Evolutionary conservation across 1,139 yeast genomes (phyloP), one percentile per base, ranked within the genome.

Genomic region (Pichia sp.): DNA sequence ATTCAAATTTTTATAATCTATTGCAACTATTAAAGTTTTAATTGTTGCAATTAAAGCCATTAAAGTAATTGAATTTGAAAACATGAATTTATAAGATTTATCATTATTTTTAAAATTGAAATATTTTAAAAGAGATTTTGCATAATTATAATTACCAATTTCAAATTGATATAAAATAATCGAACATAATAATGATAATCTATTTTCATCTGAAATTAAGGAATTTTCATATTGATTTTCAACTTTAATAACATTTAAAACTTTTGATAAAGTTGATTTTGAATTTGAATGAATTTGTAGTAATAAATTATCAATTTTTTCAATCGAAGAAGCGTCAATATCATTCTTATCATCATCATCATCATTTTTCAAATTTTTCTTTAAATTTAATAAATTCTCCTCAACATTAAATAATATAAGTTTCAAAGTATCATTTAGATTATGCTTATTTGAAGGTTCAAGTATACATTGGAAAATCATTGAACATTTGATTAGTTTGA

Each of bases 101-200:
- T 41, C 49, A 28, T 41, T 48, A 23, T 36, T 34, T 18, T 44
- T 47, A 39, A 57, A 34, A n/a, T n/a, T n/a, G n/a, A n/a, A 14
- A 42, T 54, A 51, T 31, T 48, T 46, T 14, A 56, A 44, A 33
- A 58, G 45, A 12, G 44, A 42, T 24, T 49, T 48, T 6, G 52
- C 58, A 22, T 52, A 49, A 4, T 36, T 32, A n/a, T 28, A 14
- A 23, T 55, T 51, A 23, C 48, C 50, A 21, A 36, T 35, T 2
- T 52, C 44, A 38, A 53, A 52, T 35, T 55, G 58, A 40, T 55
- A 52, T 18, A 55, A 30, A 14, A 57, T 55, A 31, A 57, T 40
- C 1, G 55, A 49, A 38, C 61, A 57, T 2, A 58, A 47, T 31
- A 58, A 43, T 5, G 57, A 49, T 9, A 59, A 35, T 40, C 59